These are phyloP conservation scores for Leucosporidium yakuticum DNA, from an alignment of 768 basidiomycete genomes.

Conservation along the genomic window DNA sequence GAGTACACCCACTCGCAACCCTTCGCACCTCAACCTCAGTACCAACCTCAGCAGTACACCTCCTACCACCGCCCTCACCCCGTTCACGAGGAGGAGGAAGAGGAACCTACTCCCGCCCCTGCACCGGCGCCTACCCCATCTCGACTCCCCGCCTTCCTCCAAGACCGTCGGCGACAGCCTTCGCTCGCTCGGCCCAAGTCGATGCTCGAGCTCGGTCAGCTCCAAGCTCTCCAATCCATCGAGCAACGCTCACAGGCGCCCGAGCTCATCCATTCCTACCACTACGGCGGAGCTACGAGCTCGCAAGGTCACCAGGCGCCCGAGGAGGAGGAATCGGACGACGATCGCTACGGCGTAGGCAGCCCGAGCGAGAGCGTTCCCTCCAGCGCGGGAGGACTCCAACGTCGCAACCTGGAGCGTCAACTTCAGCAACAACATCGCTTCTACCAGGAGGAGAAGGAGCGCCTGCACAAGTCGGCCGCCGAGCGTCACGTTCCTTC, in stretches of 20 bases:
- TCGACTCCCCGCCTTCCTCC: slow-evolving; percentile 30
- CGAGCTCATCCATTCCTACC: neutral
- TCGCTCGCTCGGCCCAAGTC: slow-evolving; percentile 29
- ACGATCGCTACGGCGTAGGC: neutral
- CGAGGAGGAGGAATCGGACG: neutral
- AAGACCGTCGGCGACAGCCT: slow-evolving; percentile 10
- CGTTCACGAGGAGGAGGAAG: neutral
- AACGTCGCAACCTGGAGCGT: slow-evolving; percentile 24
- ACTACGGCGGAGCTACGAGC: neutral
- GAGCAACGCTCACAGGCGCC: neutral
- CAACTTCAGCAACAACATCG: slow-evolving; percentile 12
- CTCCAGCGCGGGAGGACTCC: slow-evolving; percentile 27
- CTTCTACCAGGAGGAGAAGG: slow-evolving; percentile 5
- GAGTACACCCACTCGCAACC: slow-evolving; percentile 6
- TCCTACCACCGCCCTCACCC: slow-evolving; percentile 14
- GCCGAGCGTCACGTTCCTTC: too few relatives aligned
- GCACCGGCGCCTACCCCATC: slow-evolving; percentile 8
- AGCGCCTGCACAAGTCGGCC: neutral
- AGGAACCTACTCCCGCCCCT: neutral
- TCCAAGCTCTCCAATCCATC: slow-evolving; percentile 5
- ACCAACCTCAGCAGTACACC: neutral
- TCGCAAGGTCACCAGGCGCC: neutral
- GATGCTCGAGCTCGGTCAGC: slow-evolving; percentile 35
- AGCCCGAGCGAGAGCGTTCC: slow-evolving; percentile 21
- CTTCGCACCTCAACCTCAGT: neutral